These are phyloP conservation scores for Fusarium sulawesiense DNA, from an alignment of 2,329 filamentous ascomycete genomes.

Conservation along the genomic window DNA sequence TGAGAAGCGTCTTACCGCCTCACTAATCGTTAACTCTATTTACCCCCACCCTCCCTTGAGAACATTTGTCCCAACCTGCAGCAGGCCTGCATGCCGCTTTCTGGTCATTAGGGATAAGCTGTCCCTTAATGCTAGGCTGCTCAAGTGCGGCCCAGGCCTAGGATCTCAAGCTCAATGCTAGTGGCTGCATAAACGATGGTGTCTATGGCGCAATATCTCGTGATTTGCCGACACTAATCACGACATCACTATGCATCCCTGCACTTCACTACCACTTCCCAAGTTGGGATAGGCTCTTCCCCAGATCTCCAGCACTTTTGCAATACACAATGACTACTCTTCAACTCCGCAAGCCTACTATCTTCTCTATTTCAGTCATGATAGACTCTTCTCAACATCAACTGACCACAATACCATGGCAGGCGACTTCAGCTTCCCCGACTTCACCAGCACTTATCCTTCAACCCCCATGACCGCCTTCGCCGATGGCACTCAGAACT, in stretches of 20 bases:
- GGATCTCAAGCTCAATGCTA: slow-evolving; percentile 39
- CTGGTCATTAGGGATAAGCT: slow-evolving; percentile 41
- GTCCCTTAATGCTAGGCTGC: slow-evolving; percentile 36
- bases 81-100: slow-evolving; percentile 27
- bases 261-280: slow-evolving; percentile 41
- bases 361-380: slow-evolving; percentile 38
- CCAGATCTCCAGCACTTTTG: slow-evolving; percentile 32
- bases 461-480: slow-evolving; percentile 60
- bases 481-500: slow-evolving; percentile 51
- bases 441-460: slow-evolving; percentile 65
- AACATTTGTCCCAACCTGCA: slow-evolving; percentile 24
- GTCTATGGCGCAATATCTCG: slow-evolving; percentile 71
- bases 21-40: slow-evolving; percentile 10
- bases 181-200: slow-evolving; percentile 55
- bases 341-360: slow-evolving; percentile 35
- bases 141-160: slow-evolving; percentile 38
- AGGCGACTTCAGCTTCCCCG: slow-evolving; percentile 69
- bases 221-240: slow-evolving; percentile 57
- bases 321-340: slow-evolving; percentile 38
- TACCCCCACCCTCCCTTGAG: slow-evolving; percentile 32
- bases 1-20: slow-evolving; percentile 29
- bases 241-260: slow-evolving; percentile 44
- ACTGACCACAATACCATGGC: slow-evolving; percentile 56
- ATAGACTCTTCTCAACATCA: slow-evolving; percentile 32
- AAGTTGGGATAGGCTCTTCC: slow-evolving; percentile 44